Percentiles rank a stretch among this genome's conserved stretches.
Evolutionary conservation across 1,139 yeast species (phyloP).

Genomic region (Blastobotrys buckinghamii): DNA sequence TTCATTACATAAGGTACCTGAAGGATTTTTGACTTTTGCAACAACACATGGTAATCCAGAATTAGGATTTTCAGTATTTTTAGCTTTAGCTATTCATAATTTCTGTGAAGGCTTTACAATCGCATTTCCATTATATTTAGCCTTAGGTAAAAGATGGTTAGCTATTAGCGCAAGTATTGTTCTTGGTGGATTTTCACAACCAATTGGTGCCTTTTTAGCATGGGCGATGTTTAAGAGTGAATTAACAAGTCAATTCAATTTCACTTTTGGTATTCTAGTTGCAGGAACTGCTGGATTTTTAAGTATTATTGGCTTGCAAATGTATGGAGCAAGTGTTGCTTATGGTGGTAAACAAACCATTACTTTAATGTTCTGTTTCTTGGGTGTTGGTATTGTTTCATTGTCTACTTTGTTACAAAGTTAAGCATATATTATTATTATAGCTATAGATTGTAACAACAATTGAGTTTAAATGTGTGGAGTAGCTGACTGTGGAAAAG

Average conservation of each 20-base stretch:
- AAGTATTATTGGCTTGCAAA: slow-evolving; percentile 71
- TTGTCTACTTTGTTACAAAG: slow-evolving; percentile 9
- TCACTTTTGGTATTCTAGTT: slow-evolving; percentile 58
- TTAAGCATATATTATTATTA: too few species aligned
- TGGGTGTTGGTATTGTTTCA: slow-evolving; percentile 31
- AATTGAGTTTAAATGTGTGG: too few species aligned
- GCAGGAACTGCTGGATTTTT: slow-evolving; percentile 80
- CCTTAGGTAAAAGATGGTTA: slow-evolving; percentile 52
- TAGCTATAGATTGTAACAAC: too few species aligned
- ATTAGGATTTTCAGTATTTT: slow-evolving; percentile 72
- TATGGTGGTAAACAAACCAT: slow-evolving; percentile 50
- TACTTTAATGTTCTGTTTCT: slow-evolving; percentile 28
- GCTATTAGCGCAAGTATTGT: slow-evolving; percentile 63
- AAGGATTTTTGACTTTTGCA: slow-evolving; percentile 83
- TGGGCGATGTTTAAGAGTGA: slow-evolving; percentile 45
- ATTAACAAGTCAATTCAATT: slow-evolving; percentile 33
- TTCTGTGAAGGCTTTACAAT: slow-evolving; percentile 94
- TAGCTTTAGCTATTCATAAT: slow-evolving; percentile 83
- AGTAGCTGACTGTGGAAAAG: too few species aligned
- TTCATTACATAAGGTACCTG: slow-evolving; percentile 87
- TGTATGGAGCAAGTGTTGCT: slow-evolving; percentile 73
- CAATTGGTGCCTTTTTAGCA: slow-evolving; percentile 80
- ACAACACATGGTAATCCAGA: slow-evolving; percentile 68
- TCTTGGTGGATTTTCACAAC: slow-evolving; percentile 82
- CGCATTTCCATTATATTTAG: slow-evolving; percentile 83